Evolutionary conservation across 1,284 basidiomycete genomes (phyloP), one percentile per base, ranked within the genome.

Genomic region (Ceratobasidium sp.): DNA sequence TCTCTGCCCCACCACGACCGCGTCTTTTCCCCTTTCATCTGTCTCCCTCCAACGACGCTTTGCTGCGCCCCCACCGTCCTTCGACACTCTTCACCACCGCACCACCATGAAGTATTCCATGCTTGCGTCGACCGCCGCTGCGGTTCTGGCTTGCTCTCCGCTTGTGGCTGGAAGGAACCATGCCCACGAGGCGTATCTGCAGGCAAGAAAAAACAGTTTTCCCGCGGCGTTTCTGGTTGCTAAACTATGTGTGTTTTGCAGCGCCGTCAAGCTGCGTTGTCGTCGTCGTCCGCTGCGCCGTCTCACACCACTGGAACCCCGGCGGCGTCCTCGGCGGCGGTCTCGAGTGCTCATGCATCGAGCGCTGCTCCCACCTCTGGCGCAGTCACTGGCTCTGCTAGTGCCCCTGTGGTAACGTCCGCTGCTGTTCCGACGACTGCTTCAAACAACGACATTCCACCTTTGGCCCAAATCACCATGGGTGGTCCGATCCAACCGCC

Each of bases 401-500:
- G 65, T 54, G 51, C 74, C 5, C 61, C 58, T 4, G 41, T 62
- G 1, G 31, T 46, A 1, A 64, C 74, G 13, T 24, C 64, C 19
- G 72, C 59, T n/a, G 69, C 61, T 34, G 65, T 74, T 24, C 74
- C 65, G 24, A 41, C 72, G 13, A 75, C 74, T 16, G 65, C 74
- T 19, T 22, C 71, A 24, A 72, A 74, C 19, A 76, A 65, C 22
- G 48, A 64, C 24, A 76, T 77, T 41, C 76, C 76, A n/a, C 63
- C 76, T 43, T 63, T 77, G 8, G 63, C 46, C 16, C 74, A 75
- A 53, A 76, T 77, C 31, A 76, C 76, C 6, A 63, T 66, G 74
- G 76, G 76, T 39, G 75, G 61, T 11, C 76, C 76, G 14, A 65
- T 75, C 49, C 64, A 75, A 41, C 59, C 74, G 16, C 39, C 75